Conservation (phyloP, 2,329 filamentous ascomycete genomes). For the Cladosporium sp. region DNA sequence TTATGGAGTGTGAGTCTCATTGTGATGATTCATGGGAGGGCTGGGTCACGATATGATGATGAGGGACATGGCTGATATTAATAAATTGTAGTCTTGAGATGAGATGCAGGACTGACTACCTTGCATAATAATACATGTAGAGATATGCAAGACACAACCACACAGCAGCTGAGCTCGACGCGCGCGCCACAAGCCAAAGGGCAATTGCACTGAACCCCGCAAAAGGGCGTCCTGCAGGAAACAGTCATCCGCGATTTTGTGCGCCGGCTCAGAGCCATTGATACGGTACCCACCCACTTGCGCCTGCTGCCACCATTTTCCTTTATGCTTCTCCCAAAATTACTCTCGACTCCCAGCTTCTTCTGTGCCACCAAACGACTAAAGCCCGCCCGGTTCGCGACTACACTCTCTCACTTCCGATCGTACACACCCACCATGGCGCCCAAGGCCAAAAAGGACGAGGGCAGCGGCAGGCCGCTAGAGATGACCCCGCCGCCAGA, state of each 20-base stretch:
- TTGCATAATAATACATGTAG: not conserved
- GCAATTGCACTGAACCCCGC: constrained; percentile 8
- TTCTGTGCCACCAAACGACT: constrained; percentile 11
- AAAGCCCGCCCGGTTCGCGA: constrained; percentile 2
- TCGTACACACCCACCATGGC: constrained; percentile 30
- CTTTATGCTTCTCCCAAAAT: constrained; percentile 16
- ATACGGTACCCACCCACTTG: constrained; percentile 14
- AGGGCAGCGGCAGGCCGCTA: constrained; percentile 44
- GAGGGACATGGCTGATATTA: not conserved
- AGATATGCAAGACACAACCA: not conserved
- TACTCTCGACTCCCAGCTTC: constrained; percentile 11
- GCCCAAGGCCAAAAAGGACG: constrained; percentile 37
- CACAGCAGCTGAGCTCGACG: not conserved
- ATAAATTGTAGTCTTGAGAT: not conserved
- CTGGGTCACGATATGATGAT: not conserved
- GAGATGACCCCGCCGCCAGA: constrained; percentile 61
- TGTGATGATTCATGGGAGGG: not conserved
- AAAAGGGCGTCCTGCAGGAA: constrained; percentile 4
- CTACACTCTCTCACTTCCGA: constrained; percentile 14
- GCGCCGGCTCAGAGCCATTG: constrained; percentile 16
- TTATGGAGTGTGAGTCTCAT: not conserved
- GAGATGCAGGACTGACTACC: not conserved
- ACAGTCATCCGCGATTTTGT: constrained; percentile 17
- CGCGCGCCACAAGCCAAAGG: not conserved
- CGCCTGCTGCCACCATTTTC: constrained; percentile 15